Conservation (phyloP, 2,329 filamentous ascomycete species). For the Phyllosticta paracitricarpa region DNA sequence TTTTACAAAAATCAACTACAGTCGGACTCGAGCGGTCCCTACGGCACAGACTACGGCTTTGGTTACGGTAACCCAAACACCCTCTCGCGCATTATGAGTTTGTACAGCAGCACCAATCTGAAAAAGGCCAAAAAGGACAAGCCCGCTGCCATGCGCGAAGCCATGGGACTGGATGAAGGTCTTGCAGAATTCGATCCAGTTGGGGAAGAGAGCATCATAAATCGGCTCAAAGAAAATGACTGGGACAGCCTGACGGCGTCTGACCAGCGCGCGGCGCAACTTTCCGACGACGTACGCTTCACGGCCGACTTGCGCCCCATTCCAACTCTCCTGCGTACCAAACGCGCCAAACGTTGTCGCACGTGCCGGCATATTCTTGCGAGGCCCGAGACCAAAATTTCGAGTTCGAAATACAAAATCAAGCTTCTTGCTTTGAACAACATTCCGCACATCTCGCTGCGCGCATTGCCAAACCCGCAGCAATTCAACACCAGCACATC, state of each 20-base stretch:
- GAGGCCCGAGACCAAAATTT: constrained; percentile 85
- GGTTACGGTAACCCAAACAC: constrained; percentile 60
- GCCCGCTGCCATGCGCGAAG: constrained; percentile 70
- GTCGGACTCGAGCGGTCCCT: constrained; percentile 35
- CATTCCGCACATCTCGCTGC: constrained; percentile 72
- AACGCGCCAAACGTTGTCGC: constrained; percentile 87
- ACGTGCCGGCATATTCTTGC: constrained; percentile 90
- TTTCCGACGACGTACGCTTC: constrained; percentile 48
- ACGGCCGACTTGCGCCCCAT: constrained; percentile 68
- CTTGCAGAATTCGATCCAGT: constrained; percentile 53
- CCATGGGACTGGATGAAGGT: constrained; percentile 59
- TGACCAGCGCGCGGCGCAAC: constrained; percentile 43
- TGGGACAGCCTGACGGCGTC: constrained; percentile 54
- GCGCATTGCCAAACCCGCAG: constrained; percentile 43
- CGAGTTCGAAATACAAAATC: constrained; percentile 84
- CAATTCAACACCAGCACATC: not conserved
- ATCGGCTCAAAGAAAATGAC: constrained; percentile 46
- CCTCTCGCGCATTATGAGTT: constrained; percentile 78
- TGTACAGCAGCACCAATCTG: constrained; percentile 56
- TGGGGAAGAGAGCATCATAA: constrained; percentile 49
- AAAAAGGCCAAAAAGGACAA: constrained; percentile 52
- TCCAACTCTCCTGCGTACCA: constrained; percentile 75
- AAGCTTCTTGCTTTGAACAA: constrained; percentile 75
- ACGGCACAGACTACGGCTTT: constrained; percentile 30
- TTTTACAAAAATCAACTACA: constrained; percentile 78